Evolutionary conservation across 148 eudicot genomes (phyloP), one percentile per base, ranked within the genome.

Genomic region (Spergularia marina): DNA sequence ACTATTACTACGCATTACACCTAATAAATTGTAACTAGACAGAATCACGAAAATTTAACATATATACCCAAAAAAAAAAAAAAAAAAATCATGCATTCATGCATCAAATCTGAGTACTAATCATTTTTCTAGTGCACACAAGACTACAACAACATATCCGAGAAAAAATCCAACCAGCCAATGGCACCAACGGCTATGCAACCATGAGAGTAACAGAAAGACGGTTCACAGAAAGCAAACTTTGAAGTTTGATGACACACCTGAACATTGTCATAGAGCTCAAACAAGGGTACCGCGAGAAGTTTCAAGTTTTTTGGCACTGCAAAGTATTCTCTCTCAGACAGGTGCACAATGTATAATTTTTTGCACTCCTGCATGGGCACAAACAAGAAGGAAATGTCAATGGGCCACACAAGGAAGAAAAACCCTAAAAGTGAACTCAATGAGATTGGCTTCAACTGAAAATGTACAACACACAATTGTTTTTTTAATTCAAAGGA

Each of bases 201-300:
- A 44, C 49, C 49, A 44, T 44, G 49, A 44, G 8, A 21, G 34
- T 1, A 30, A 56, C 18, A 14, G 4, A 11, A 17, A 65, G 10
- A 4, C 12, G 16, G 17, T 14, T 15, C 39, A 63, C 12, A 39
- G 18, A 47, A 25, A 0, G 16, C 55, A 34, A n/a, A 44, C 51
- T 12, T 13, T 51, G 57, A 77, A 52, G 1, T 12, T n/a, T 40
- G 25, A 53, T 14, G 8, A 66, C 63, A 30, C 79, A 90, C 96
- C 90, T 89, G 85, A 65, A 80, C 82, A 80, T 93, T 87, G 81
- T 89, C 89, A 77, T 89, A 87, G 40, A 90, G 88, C 77, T 85
- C 91, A 77, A 84, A 93, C 82, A 90, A 77, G 16, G 98, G 93
- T 39, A 92, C 93, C 71, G 96, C 98, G 68, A 86, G 83, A 65